phyloP scores from a whole-genome alignment of 2,329 filamentous ascomycete genomes.

The Neophaeococcomyces aloes region DNA sequence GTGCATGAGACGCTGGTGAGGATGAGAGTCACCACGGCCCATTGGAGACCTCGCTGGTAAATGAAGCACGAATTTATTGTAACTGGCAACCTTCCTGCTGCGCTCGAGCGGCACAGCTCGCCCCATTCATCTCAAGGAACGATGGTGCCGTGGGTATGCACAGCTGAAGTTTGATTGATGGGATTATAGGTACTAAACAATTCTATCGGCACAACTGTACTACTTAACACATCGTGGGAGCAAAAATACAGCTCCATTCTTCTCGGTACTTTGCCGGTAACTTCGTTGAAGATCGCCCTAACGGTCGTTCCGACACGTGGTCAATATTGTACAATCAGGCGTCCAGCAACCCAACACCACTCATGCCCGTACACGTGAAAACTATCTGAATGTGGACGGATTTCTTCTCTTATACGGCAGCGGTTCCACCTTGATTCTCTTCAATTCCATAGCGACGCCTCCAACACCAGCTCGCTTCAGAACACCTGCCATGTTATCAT shows the following conservation, averaged over 20 bases:
- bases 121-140: too few species aligned
- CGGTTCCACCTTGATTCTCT: constrained; percentile 63
- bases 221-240: background rate
- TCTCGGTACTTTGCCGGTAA: too few species aligned
- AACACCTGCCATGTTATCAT: constrained; percentile 73
- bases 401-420: constrained; percentile 54
- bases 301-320: background rate
- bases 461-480: constrained; percentile 69
- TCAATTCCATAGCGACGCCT: constrained; percentile 74
- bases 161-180: too few species aligned
- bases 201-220: background rate
- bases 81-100: too few species aligned
- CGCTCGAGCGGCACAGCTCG: too few species aligned
- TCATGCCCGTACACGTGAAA: constrained; percentile 2
- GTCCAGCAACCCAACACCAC: constrained; percentile 22
- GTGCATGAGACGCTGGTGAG: too few species aligned
- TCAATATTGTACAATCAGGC: constrained; percentile 9
- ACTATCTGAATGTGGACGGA: constrained; percentile 35
- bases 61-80: too few species aligned
- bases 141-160: too few species aligned
- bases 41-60: too few species aligned
- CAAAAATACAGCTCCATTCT: too few species aligned
- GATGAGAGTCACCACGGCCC: too few species aligned
- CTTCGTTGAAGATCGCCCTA: too few species aligned
- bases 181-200: background rate